A percentile compares a stretch with the other conserved stretches of the same genome.
phyloP scores from a whole-genome alignment of 345 rosid genomes.

The Hibiscus tridactylites region DNA sequence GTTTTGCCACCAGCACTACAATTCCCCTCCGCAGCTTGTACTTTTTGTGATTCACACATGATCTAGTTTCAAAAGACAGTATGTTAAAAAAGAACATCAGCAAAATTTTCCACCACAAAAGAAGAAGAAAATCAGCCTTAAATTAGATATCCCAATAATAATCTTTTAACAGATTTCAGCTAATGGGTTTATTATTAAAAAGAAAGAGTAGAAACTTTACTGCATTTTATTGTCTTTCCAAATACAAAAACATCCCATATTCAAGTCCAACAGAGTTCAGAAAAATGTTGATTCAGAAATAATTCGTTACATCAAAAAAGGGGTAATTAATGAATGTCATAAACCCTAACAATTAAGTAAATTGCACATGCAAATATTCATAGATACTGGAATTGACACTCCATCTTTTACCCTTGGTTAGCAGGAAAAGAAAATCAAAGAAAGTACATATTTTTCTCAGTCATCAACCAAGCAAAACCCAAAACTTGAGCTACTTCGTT shows the following conservation, averaged over 20 bases:
- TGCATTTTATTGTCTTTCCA: background rate
- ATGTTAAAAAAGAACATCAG: background rate
- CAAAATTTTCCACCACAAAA: background rate
- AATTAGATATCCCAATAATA: background rate
- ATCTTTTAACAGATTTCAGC: background rate
- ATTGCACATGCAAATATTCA: background rate
- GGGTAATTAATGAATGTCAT: background rate
- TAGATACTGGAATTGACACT: background rate
- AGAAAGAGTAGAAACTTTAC: background rate
- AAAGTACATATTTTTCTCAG: background rate
- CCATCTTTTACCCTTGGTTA: background rate
- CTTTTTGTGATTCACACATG: background rate
- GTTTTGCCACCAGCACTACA: conserved; percentile 9
- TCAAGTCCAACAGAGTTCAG: background rate
- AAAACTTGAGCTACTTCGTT: background rate
- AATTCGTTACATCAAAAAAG: background rate
- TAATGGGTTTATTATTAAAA: background rate
- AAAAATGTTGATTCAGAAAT: background rate
- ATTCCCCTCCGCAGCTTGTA: conserved; percentile 16
- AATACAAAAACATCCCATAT: background rate
- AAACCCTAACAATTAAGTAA: background rate
- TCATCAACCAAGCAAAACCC: background rate
- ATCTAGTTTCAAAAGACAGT: conserved; percentile 7
- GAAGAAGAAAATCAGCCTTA: background rate
- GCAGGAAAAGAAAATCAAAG: background rate